A percentile compares a stretch with the other conserved stretches of the same genome.
These are phyloP conservation scores for Fusarium sp. DNA, from an alignment of 2,329 filamentous ascomycete genomes.

Conservation along the genomic window DNA sequence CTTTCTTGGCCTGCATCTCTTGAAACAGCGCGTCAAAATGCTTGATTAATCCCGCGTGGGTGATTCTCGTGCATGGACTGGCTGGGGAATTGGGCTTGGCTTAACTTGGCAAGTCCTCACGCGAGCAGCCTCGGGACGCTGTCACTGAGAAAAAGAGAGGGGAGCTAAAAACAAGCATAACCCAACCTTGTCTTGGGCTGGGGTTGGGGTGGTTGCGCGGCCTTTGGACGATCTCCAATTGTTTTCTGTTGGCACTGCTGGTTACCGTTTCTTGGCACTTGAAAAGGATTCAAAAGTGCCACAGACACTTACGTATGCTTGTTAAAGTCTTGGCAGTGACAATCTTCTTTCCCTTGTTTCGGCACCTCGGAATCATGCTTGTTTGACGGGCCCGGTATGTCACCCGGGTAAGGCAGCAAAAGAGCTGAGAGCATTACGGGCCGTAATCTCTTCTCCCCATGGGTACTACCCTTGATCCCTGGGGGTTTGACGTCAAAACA, in stretches of 20 bases:
- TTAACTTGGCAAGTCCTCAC: conserved; percentile 18
- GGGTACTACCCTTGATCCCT: not conserved
- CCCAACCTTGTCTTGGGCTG: not conserved
- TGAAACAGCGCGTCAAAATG: not conserved
- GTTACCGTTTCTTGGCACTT: not conserved
- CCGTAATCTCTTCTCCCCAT: not conserved
- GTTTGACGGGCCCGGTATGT: not conserved
- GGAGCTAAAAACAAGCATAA: conserved; percentile 27
- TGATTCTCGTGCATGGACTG: not conserved
- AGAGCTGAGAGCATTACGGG: not conserved
- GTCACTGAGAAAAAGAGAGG: not conserved
- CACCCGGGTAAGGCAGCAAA: not conserved
- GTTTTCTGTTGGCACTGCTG: not conserved
- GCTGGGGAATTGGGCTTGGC: not conserved
- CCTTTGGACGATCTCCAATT: conserved; percentile 2
- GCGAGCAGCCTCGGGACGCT: conserved; percentile 8
- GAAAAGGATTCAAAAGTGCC: not conserved
- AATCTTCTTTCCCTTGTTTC: not conserved
- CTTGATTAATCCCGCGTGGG: not conserved
- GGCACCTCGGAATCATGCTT: not conserved
- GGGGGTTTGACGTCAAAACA: not conserved
- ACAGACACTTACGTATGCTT: conserved; percentile 3
- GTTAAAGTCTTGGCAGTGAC: not conserved
- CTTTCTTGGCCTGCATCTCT: conserved; percentile 17
- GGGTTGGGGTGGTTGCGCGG: conserved; percentile 24